Evolutionary conservation across 1,139 yeast species (phyloP).

Genomic region (Suhomyces kunorum): DNA sequence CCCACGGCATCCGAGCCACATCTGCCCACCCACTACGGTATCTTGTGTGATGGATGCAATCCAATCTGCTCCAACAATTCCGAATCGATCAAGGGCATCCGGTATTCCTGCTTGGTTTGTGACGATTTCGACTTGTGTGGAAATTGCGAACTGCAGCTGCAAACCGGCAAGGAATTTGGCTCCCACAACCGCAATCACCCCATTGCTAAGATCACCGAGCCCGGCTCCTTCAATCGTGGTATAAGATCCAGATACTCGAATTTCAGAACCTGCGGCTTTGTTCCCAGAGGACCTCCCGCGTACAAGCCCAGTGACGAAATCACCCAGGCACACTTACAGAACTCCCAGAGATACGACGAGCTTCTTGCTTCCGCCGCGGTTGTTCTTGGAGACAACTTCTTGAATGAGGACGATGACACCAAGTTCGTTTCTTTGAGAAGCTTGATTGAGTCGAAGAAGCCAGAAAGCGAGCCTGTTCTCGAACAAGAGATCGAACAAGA

Average conservation of each 20-base stretch:
- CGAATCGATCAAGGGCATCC: constrained; percentile 44
- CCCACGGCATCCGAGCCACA: neutral
- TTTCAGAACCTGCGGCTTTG: constrained; percentile 15
- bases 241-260: neutral
- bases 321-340: constrained; percentile 9
- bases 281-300: constrained; percentile 24
- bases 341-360: constrained; percentile 31
- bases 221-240: constrained; percentile 14
- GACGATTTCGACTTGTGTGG: constrained; percentile 58
- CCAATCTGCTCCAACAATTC: constrained; percentile 22
- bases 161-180: constrained; percentile 15
- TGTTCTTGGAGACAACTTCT: constrained; percentile 2
- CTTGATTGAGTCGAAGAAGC: constrained; percentile 8
- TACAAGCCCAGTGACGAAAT: constrained; percentile 11
- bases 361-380: constrained; percentile 10
- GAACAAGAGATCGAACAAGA: neutral
- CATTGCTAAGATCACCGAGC: constrained; percentile 31
- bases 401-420: constrained; percentile 5
- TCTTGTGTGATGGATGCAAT: constrained; percentile 46
- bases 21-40: constrained; percentile 38
- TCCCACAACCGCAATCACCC: constrained; percentile 36
- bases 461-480: neutral
- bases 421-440: constrained; percentile 12
- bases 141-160: constrained; percentile 40
- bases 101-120: constrained; percentile 60